Evolutionary conservation across 2,329 filamentous ascomycete species (phyloP), one percentile per base, ranked within the genome.

Genomic region (Fusarium pininemorale): DNA sequence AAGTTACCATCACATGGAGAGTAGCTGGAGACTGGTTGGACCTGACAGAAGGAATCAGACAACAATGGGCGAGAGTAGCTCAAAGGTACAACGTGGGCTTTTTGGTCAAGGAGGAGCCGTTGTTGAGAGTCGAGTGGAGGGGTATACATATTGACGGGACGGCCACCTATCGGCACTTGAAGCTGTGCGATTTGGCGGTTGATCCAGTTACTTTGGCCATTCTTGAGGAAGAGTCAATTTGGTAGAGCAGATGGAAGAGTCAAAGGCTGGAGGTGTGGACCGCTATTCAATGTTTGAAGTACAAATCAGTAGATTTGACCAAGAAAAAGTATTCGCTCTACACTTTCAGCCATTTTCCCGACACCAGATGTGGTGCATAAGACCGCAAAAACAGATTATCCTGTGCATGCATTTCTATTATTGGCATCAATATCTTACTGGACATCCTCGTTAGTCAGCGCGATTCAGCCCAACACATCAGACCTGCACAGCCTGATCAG

Each of bases 1-100:
- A n/a, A 13, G 15, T 28, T 12, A 6, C 14, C 3, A 41, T 55
- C 16, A n/a, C 35, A 13, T 55, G 51, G 35, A 39, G 35, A 55
- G 16, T 3, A n/a, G 4, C 20, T 0, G 6, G 18, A 18, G 7
- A 7, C 14, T 28, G 35, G 20, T 6, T 28, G 0, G 14, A 22
- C 18, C 7, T 55, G 35, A 2, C 22, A 22, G 20, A 12, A 0
- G 6, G 8, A 1, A 39, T 1, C 28, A 9, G 14, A n/a, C 5
- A 22, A 2, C 2, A 55, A 18, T 39, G 51, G 51, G 2, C 0
- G 7, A 5, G 11, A 6, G 7, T 39, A n/a, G 51, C 32, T 55
- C 13, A 55, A n/a, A n/a, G 3, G 6, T 28, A 18, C 0, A 14
- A 4, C 0, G 11, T 39, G 7, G 7, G 0, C 3, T n/a, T 54